Conservation (phyloP, 108 stramenopile species). For the Fistulifera solaris region DNA sequence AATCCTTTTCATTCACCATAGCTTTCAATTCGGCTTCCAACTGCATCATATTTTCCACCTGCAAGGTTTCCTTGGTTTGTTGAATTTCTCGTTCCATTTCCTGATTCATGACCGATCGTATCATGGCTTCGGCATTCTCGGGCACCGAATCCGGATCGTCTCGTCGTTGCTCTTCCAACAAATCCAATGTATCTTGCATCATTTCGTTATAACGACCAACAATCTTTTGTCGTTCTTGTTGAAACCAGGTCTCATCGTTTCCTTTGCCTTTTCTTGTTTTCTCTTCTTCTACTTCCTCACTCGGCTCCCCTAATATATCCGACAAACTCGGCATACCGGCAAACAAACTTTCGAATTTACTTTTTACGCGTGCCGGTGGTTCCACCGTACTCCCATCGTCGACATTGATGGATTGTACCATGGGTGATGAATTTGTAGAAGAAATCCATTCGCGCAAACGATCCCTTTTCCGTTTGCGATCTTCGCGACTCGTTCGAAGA, state of each 20-base stretch:
- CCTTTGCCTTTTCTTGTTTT: conserved; percentile 4
- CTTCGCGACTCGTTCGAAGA: not conserved
- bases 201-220: conserved; percentile 19
- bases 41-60: conserved; percentile 20
- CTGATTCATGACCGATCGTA: conserved; percentile 19
- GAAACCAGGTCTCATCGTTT: conserved; percentile 30
- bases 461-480: conserved; percentile 24
- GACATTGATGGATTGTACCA: conserved; percentile 9
- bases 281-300: not conserved
- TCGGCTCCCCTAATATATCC: conserved; percentile 20
- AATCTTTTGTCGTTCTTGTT: conserved; percentile 17
- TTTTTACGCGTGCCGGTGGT: conserved; percentile 2
- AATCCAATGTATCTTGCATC: conserved; percentile 12
- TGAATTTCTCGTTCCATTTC: conserved; percentile 32
- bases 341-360: conserved; percentile 25
- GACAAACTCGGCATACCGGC: conserved; percentile 29
- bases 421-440: not conserved
- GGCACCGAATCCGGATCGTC: conserved; percentile 22
- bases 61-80: conserved; percentile 6
- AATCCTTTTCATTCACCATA: conserved; percentile 9
- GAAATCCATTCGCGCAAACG: conserved; percentile 16
- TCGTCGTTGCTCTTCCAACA: conserved; percentile 17
- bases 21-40: conserved; percentile 16
- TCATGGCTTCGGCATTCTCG: conserved; percentile 21
- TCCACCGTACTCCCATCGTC: conserved; percentile 9